Conservation (phyloP, 1,284 basidiomycete species). For the Exobasidium cylindrosporum region DNA sequence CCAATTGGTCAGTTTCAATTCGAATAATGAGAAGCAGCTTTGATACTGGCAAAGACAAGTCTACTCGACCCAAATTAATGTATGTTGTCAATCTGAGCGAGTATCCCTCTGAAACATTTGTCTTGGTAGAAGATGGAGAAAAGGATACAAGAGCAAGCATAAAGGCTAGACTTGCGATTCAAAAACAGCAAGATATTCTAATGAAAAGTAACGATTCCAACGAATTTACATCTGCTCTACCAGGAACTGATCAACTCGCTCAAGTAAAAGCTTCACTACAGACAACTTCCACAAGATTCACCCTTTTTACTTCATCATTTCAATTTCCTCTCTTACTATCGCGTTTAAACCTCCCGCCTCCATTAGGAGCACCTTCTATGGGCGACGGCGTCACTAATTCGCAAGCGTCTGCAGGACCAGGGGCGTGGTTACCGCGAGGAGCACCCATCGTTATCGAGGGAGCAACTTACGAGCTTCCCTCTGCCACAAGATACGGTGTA, state of each 20-base stretch:
- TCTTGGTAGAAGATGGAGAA: constrained; percentile 8
- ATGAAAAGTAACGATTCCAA: background rate
- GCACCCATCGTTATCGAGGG: constrained; percentile 1
- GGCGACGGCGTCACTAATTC: constrained; percentile 1
- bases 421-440: constrained; percentile 6
- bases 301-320: constrained; percentile 4
- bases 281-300: background rate
- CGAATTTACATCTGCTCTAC: background rate
- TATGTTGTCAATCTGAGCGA: constrained; percentile 9
- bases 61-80: constrained; percentile 3
- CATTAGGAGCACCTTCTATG: constrained; percentile 9
- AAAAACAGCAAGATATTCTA: background rate
- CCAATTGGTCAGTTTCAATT: constrained; percentile 5
- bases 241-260: background rate
- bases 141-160: constrained; percentile 6
- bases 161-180: background rate
- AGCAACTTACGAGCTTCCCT: constrained; percentile 8
- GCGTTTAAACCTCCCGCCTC: constrained; percentile 5
- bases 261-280: background rate
- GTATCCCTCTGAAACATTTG: constrained; percentile 7
- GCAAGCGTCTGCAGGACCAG: constrained; percentile 1
- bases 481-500: background rate
- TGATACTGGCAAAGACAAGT: background rate
- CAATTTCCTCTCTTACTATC: constrained; percentile 5
- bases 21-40: constrained; percentile 2